These are phyloP conservation scores for Fusarium cicatricum DNA, from an alignment of 2,329 filamentous ascomycete species.

Conservation along the genomic window DNA sequence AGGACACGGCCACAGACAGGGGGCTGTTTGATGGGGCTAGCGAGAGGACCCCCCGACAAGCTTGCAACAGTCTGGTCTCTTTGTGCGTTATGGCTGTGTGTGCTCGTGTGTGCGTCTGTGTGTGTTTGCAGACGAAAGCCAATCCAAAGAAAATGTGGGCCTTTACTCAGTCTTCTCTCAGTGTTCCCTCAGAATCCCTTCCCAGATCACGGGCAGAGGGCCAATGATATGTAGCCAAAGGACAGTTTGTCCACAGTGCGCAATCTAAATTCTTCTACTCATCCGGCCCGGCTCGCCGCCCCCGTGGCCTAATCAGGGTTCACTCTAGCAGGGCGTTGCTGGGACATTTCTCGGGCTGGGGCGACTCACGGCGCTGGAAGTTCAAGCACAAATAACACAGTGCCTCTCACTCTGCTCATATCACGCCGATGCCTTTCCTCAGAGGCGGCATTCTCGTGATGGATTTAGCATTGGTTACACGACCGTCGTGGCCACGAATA, in stretches of 20 bases:
- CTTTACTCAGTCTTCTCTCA: constrained; percentile 12
- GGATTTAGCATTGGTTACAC: constrained; percentile 27
- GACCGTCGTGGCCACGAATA: constrained; percentile 28
- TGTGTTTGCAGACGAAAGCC: constrained; percentile 1
- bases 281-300: neutral
- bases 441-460: constrained; percentile 17
- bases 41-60: constrained; percentile 3
- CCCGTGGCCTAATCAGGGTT: neutral
- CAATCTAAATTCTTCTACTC: neutral
- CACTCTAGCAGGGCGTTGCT: constrained; percentile 18
- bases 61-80: constrained; percentile 1
- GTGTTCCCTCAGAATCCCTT: constrained; percentile 6
- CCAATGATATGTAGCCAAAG: neutral
- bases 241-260: neutral
- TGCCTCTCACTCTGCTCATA: constrained; percentile 5
- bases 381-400: constrained; percentile 14
- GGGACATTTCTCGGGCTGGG: constrained; percentile 18
- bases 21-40: constrained; percentile 8
- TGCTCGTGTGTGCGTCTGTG: neutral
- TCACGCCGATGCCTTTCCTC: no score
- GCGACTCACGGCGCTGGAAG: neutral
- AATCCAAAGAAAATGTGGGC: constrained; percentile 10
- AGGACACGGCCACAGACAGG: constrained; percentile 19
- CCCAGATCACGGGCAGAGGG: neutral
- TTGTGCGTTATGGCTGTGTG: neutral